Evolutionary conservation across 129 eudicot species (phyloP), one percentile per base, ranked within the genome.

Genomic region (Tanacetum coccineum): DNA sequence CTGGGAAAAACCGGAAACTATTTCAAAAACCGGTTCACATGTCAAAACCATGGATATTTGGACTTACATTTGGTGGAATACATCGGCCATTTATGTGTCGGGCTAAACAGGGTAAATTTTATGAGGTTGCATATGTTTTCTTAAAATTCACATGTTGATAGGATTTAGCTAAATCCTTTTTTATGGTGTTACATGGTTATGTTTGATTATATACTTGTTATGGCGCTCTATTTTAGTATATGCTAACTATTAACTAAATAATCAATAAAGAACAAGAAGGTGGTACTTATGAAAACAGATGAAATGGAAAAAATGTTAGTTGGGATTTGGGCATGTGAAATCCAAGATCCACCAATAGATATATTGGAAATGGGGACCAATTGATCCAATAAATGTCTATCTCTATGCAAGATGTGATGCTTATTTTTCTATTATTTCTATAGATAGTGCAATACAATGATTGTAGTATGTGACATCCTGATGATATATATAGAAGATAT

Each of bases 301-400:
- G 44, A 30, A 61, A 32, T 19, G 44, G 54, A 9, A 62, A 22
- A 13, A 59, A 72, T 62, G 70, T 50, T 64, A 3, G 68, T 53
- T 42, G 71, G 39, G 57, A 3, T 51, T 42, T 42, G 71, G 17
- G 64, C 71, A 72, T 62, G 65, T 62, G 76, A 64, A 64, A 62
- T 49, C 62, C 20, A 51, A 50, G 63, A 72, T 62, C 76, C 55
- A 62, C 76, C 70, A 72, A 62, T 52, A 26, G 49, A 42, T 8
- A 55, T 64, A 9, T 55, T 42, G 49, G 48, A 42, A 36, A 51
- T 20, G 60, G 63, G 76, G 62, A 14, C 63, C 70, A 11, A 42
- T 14, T n/a, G 62, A 42, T 44, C 13, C 60, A 52, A 30, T 36
- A 2, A 36, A 36, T 13, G 46, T 4, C 49, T 59, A 48, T 60